phyloP scores from a whole-genome alignment of 192 early-diverging fungal genomes.

The Umbelopsis sp. region DNA sequence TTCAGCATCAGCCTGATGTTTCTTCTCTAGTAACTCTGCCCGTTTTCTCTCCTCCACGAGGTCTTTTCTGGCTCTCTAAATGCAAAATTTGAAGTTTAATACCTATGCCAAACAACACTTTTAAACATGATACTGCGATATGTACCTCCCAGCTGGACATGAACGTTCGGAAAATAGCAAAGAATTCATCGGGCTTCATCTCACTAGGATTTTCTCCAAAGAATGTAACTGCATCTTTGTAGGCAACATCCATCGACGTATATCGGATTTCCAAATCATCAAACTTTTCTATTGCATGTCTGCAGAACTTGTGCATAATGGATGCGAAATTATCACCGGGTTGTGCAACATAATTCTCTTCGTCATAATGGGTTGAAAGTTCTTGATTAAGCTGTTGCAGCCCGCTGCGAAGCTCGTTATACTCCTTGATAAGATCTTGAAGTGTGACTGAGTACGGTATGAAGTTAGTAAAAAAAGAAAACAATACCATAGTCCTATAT shows the following conservation, averaged over 20 bases:
- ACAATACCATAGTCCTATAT: neutral
- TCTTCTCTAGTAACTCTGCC: constrained; percentile 44
- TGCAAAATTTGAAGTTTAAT: neutral
- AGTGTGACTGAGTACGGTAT: constrained; percentile 44
- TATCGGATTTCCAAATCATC: constrained; percentile 61
- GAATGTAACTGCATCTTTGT: constrained; percentile 69
- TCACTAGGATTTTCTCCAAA: constrained; percentile 75
- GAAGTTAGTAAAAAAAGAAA: neutral
- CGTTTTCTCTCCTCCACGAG: constrained; percentile 35
- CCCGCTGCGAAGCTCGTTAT: constrained; percentile 46
- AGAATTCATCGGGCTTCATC: constrained; percentile 85
- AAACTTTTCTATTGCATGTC: constrained; percentile 65
- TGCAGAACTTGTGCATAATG: constrained; percentile 67
- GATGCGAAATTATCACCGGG: constrained; percentile 67
- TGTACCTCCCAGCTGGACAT: constrained; percentile 68
- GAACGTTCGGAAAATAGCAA: constrained; percentile 84
- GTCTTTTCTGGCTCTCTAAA: constrained; percentile 53
- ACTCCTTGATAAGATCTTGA: constrained; percentile 55
- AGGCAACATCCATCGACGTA: constrained; percentile 69
- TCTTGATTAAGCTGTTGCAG: constrained; percentile 54
- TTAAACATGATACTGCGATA: neutral
- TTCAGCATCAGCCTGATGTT: constrained; percentile 29
- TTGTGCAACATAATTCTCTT: constrained; percentile 43
- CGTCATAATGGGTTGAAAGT: constrained; percentile 45
- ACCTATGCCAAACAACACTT: neutral